Evolutionary conservation across 371 early-diverging fungal genomes (phyloP).

Genomic region (Mortierella sp.): DNA sequence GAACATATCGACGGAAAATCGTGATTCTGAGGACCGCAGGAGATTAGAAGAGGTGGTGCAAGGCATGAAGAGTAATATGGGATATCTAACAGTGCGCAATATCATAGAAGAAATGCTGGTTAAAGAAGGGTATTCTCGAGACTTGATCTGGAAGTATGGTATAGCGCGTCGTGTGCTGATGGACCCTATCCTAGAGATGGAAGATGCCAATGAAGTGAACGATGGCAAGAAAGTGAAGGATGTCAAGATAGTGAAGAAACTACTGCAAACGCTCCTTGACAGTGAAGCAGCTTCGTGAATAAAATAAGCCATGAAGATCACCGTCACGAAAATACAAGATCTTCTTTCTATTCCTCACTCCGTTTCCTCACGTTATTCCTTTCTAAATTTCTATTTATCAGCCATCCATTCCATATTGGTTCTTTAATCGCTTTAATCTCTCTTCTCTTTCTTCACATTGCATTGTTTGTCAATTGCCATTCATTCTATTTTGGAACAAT

Average conservation of each 20-base stretch:
- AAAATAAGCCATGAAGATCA: neutral
- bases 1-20: neutral
- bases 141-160: constrained; percentile 48
- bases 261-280: constrained; percentile 26
- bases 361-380: neutral
- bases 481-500: no score
- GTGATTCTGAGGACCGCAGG: constrained; percentile 19
- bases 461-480: neutral
- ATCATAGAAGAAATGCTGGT: constrained; percentile 51
- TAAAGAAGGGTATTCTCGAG: constrained; percentile 22
- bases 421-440: neutral
- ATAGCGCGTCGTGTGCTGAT: constrained; percentile 31
- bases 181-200: constrained; percentile 22
- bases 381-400: no score
- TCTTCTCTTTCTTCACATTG: neutral
- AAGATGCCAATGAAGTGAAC: neutral
- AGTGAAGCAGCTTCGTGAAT: constrained; percentile 19
- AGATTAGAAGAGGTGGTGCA: constrained; percentile 14
- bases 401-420: no score
- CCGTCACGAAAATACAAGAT: no score
- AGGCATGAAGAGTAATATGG: constrained; percentile 22
- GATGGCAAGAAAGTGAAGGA: no score
- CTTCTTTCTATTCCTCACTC: neutral
- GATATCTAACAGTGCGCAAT: constrained; percentile 30
- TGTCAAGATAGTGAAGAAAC: no score